These are phyloP conservation scores for Phtheirospermum japonicum DNA, from an alignment of 257 asterid genomes.

Conservation along the genomic window DNA sequence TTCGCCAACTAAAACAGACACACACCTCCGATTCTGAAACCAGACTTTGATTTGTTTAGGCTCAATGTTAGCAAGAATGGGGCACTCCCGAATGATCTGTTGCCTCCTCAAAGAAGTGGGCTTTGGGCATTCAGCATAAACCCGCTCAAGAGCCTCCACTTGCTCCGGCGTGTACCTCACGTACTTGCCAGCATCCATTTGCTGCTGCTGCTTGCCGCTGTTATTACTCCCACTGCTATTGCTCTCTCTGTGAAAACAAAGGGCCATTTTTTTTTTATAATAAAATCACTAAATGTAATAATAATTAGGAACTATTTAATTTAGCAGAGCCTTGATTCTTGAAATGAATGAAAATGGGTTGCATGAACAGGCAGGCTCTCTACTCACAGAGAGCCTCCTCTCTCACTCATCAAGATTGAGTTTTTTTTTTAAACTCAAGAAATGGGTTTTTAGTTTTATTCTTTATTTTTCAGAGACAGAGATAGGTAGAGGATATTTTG, in stretches of 20 bases:
- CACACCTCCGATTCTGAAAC: constrained; percentile 87
- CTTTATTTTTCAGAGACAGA: not conserved
- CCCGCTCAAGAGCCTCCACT: constrained; percentile 86
- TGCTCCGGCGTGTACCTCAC: constrained; percentile 92
- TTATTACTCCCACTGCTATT: constrained; percentile 39
- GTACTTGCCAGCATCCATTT: constrained; percentile 76
- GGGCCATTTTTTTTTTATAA: constrained; percentile 34
- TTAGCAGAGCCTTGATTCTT: not conserved
- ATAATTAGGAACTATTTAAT: not conserved
- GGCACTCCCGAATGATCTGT: constrained; percentile 76
- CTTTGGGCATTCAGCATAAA: constrained; percentile 79
- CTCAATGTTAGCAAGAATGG: constrained; percentile 72
- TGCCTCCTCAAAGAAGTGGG: constrained; percentile 82
- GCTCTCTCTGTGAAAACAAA: constrained; percentile 47
- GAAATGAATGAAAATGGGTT: constrained; percentile 16
- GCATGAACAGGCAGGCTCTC: constrained; percentile 78
- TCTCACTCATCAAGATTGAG: constrained; percentile 52
- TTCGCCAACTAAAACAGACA: not conserved
- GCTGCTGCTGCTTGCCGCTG: constrained; percentile 27
- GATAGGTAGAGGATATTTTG: constrained; percentile 13
- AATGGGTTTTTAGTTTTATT: not conserved
- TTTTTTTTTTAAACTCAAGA: constrained; percentile 4
- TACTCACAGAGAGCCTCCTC: constrained; percentile 69
- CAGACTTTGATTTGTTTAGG: constrained; percentile 95
- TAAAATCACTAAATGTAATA: constrained; percentile 19